A percentile compares a stretch with the other conserved stretches of the same genome.
Conservation (phyloP, 1,284 basidiomycete species). For the Heterobasidion occidentale region DNA sequence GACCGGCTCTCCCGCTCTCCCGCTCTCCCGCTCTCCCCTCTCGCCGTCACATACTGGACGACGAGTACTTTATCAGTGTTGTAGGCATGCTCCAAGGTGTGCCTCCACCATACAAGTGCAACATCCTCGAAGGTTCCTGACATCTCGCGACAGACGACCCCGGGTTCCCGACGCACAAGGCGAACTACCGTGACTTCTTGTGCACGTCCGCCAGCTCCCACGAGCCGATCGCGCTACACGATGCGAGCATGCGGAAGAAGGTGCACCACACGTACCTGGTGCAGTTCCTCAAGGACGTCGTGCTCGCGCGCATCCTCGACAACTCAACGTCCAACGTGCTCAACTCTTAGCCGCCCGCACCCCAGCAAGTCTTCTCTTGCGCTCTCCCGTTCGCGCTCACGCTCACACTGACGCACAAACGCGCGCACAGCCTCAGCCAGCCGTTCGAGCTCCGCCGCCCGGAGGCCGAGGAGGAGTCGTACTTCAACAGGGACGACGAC, state of each 20-base stretch:
- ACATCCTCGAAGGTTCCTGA: conserved; percentile 5
- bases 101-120: conserved; percentile 12
- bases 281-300: conserved; percentile 96
- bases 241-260: conserved; percentile 68
- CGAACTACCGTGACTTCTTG: conserved; percentile 95
- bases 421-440: background rate
- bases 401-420: background rate
- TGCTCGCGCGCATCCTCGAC: conserved; percentile 89
- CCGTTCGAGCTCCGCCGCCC: conserved; percentile 19
- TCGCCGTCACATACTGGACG: conserved; percentile 71
- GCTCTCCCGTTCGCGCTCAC: background rate
- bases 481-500: conserved; percentile 81
- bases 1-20: too few species aligned
- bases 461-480: conserved; percentile 79
- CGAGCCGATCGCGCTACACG: conserved; percentile 78
- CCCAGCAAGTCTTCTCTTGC: conserved; percentile 36
- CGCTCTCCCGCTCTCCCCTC: too few species aligned
- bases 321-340: conserved; percentile 97
- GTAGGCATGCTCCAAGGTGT: conserved; percentile 95
- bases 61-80: conserved; percentile 89
- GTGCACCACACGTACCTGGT: conserved; percentile 96
- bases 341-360: conserved; percentile 58
- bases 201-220: conserved; percentile 76
- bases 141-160: conserved; percentile 71
- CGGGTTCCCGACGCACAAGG: conserved; percentile 92